Base-by-base conservation (phyloP, 352 stramenopile species). In the Phytophthora multivora region DNA sequence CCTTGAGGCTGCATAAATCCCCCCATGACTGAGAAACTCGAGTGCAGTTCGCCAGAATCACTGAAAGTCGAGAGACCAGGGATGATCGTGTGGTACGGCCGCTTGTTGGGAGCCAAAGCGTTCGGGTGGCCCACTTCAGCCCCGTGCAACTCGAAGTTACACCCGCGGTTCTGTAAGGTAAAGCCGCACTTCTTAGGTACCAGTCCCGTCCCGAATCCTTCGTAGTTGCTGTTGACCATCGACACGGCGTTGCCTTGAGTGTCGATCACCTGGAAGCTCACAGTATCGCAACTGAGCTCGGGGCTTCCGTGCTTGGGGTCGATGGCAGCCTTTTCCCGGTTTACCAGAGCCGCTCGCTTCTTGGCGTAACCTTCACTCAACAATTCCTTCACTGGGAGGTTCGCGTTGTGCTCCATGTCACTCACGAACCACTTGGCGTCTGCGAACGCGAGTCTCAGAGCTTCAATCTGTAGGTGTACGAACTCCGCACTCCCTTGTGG, bases 21-120 rank as follows among this genome's bases (percentile, higher is more conserved):
- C 35, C 84, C 84, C 82, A 97, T 97, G 71, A 92, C 81, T 11
- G 84, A 90, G 60, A 98, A 93, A 13, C 83, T 97, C n/a, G 93
- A 90, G 69, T 97, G 97, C 10, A 98, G 67, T 19, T 97, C 85
- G 21, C 89, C 77, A 0, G 89, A 93, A 39, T 88, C 90, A 0
- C 69, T 60, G 51, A 96, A 89, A 18, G 96, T 98, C 16, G 95
- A 73, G 46, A 99, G 89, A 28, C 76, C 94, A 33, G 97, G 97
- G 55, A 99, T 99, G 67, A 99, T 99, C 8, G 97, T 99, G 76
- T 99, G 97, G 83, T 98, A 99, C 3, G 97, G 96, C 28, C 96
- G 77, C 65, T 99, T 99, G 30, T 71, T 64, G 6, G 92, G 89
- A 16, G 77, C 95, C 16, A 98, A 46, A 0, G 71, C 81, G 77